Evolutionary conservation across 495 filamentous ascomycete genomes (phyloP).

Genomic region (Lophiostoma macrostomum): DNA sequence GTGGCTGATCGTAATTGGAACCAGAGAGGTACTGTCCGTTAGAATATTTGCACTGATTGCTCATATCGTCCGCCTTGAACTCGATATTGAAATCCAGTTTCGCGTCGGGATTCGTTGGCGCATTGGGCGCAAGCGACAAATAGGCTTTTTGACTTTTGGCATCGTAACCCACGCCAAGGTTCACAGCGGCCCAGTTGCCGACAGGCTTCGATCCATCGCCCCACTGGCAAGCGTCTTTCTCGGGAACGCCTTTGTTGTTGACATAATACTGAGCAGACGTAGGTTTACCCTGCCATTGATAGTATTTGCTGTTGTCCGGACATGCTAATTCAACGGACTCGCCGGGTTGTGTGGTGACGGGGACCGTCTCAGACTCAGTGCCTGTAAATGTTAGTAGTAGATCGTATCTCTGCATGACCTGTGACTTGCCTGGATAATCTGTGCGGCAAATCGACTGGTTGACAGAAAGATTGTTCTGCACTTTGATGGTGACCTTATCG

Average conservation of each 20-base stretch:
- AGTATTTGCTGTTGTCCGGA: conserved; percentile 68
- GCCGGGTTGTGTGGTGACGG: conserved; percentile 60
- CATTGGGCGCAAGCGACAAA: conserved; percentile 73
- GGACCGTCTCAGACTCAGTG: conserved; percentile 78
- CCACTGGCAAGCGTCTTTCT: conserved; percentile 78
- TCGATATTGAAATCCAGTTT: conserved; percentile 71
- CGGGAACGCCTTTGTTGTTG: conserved; percentile 69
- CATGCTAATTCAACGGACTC: conserved; percentile 61
- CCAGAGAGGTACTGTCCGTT: conserved; percentile 60
- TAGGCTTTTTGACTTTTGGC: conserved; percentile 60
- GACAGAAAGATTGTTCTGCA: conserved; percentile 66
- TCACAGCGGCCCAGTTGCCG: conserved; percentile 90
- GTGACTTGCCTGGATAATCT: conserved; percentile 77
- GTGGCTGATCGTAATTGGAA: conserved; percentile 29
- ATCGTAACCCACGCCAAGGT: conserved; percentile 70
- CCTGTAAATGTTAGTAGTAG: conserved; percentile 41
- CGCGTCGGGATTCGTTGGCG: conserved; percentile 58
- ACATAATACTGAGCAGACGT: conserved; percentile 98
- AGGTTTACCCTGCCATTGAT: conserved; percentile 64
- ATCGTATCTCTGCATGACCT: neutral
- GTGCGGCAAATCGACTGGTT: conserved; percentile 84
- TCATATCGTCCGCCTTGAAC: conserved; percentile 61
- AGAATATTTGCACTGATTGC: conserved; percentile 67
- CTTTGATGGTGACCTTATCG: conserved; percentile 56
- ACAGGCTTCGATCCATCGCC: conserved; percentile 51